Percentiles rank a stretch among this genome's conserved stretches.
Conservation (phyloP, 2,329 filamentous ascomycete genomes). For the Coniochaeta sp. region DNA sequence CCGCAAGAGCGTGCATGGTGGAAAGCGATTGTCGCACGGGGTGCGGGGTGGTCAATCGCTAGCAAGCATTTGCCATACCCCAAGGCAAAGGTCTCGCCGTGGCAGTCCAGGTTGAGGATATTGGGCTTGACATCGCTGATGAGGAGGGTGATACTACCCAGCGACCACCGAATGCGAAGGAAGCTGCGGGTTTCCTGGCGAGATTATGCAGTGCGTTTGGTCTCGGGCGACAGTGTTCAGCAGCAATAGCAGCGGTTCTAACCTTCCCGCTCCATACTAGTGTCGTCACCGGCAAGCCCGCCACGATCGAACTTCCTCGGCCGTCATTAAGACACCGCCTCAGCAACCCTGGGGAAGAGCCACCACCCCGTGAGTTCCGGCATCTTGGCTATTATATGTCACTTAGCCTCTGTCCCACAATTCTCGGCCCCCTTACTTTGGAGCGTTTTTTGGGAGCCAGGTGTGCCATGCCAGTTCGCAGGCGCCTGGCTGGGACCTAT, state of each 20-base stretch:
- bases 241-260: constrained; percentile 7
- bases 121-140: background rate
- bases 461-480: constrained; percentile 7
- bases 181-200: constrained; percentile 6
- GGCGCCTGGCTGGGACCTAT: constrained; percentile 7
- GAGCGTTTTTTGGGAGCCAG: constrained; percentile 8
- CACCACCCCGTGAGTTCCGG: constrained; percentile 6
- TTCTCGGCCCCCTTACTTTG: constrained; percentile 1
- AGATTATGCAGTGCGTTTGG: constrained; percentile 6
- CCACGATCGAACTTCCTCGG: constrained; percentile 2
- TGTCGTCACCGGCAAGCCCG: background rate
- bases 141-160: background rate
- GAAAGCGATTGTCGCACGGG: constrained; percentile 1
- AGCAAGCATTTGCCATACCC: background rate
- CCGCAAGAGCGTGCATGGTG: constrained; percentile 5
- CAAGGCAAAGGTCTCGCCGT: background rate
- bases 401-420: constrained; percentile 2
- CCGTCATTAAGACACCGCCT: background rate
- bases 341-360: no score
- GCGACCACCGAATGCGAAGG: constrained; percentile 5
- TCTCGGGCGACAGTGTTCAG: constrained; percentile 6
- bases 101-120: background rate
- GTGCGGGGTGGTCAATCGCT: constrained; percentile 2
- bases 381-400: constrained; percentile 8
- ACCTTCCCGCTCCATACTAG: constrained; percentile 3